Evolutionary conservation across 2,329 filamentous ascomycete species (phyloP).

Genomic region (Coniochaeta ligniaria): DNA sequence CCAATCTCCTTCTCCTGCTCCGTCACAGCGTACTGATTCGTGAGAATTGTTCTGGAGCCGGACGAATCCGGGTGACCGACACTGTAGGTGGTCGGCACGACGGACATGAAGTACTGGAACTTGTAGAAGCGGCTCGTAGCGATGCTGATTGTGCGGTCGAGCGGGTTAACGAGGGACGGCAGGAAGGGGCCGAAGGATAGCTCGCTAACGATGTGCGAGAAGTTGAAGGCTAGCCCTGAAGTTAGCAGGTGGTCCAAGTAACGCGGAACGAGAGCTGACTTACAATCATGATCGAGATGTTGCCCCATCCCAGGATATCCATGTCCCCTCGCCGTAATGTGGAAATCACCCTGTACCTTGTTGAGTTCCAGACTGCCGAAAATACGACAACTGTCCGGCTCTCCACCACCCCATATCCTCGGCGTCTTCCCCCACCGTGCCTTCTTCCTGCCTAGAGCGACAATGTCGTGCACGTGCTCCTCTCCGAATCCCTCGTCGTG

Average conservation of each 20-base stretch:
- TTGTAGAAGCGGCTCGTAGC: conserved; percentile 81
- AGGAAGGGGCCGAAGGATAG: conserved; percentile 97
- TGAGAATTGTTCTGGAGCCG: conserved; percentile 61
- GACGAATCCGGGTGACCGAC: conserved; percentile 35
- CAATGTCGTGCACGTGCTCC: conserved; percentile 86
- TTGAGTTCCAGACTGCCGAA: conserved; percentile 88
- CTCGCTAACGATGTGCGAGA: conserved; percentile 93
- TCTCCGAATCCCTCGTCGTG: conserved; percentile 65
- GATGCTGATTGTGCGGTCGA: conserved; percentile 79
- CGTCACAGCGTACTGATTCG: conserved; percentile 97
- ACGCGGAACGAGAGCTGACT: conserved; percentile 23
- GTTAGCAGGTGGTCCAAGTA: not conserved
- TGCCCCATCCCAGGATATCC: conserved; percentile 78
- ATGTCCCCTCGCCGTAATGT: conserved; percentile 91
- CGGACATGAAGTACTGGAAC: conserved; percentile 94
- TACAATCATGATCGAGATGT: conserved; percentile 78
- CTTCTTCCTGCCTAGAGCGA: conserved; percentile 58
- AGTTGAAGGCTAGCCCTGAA: conserved; percentile 70
- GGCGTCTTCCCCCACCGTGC: conserved; percentile 73
- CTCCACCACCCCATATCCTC: conserved; percentile 40
- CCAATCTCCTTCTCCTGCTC: conserved; percentile 69
- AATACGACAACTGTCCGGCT: conserved; percentile 73
- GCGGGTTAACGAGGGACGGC: conserved; percentile 84
- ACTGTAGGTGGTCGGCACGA: conserved; percentile 92
- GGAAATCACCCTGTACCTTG: conserved; percentile 96